Evolutionary conservation across 1,284 basidiomycete species (phyloP), one percentile per base, ranked within the genome.

Genomic region (Trichosporon inkin): DNA sequence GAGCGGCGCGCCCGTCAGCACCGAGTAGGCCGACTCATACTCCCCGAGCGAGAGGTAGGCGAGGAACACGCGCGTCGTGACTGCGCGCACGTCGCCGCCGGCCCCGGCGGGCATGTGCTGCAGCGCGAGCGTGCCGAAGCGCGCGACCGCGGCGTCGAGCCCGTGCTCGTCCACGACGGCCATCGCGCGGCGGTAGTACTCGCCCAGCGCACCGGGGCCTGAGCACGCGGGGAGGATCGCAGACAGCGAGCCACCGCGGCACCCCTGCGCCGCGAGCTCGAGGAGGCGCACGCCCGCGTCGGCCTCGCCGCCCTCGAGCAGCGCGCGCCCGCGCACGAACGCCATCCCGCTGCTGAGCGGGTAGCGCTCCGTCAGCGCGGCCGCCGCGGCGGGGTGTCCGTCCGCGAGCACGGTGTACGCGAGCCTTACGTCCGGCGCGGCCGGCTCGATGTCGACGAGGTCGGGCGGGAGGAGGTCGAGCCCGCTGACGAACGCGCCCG

Each of bases 11-110:
- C 84, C 81, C 68, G 90, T 84, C 67, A 95, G 79, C 6, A 85
- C 82, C 53, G 85, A 82, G 79, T 95, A 95, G 0, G 93, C 92
- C 68, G 92, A 87, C 68, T 93, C 89, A 76, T 88, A 95, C 63
- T 84, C 79, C 5, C 83, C 84, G 39, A 90, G 79, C 55, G 88
- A 86, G 17, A 85, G 85, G 62, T 87, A 84, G 28, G 88, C 88
- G 71, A 86, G 84, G 76, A 89, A 89, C n/a, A 93, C 81, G 61
- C 81, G 86, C 60, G 82, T 82, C 90, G 91, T 94, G 47, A 95
- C 76, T 20, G 85, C 82, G 36, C 83, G 79, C 3, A 84, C 84
- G 19, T 78, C 75, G 24, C 80, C 82, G n/a, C 55, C 58, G 2
- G 28, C 82, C n/a, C 55, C 58, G 2, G 28, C 5, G 10, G 51